Conservation (phyloP, 768 basidiomycete species). For the Pisolithus sp. region DNA sequence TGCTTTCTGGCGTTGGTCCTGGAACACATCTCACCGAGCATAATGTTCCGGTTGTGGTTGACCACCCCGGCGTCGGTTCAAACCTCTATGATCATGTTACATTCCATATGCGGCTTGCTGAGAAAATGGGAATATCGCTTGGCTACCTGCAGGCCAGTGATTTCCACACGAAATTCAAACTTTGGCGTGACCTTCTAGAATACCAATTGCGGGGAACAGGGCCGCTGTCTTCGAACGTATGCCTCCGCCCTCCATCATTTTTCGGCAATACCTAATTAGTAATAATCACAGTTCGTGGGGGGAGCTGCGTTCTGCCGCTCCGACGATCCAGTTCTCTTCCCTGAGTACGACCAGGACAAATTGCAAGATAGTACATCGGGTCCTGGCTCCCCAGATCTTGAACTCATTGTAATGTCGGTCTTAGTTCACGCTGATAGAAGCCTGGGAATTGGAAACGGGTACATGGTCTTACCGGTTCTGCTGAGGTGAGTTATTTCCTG, state of each 20-base stretch:
- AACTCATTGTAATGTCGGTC: constrained; percentile 16
- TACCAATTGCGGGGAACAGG: constrained; percentile 45
- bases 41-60: constrained; percentile 48
- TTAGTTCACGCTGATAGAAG: background rate
- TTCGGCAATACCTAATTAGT: background rate
- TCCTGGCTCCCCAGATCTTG: constrained; percentile 25
- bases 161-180: constrained; percentile 13
- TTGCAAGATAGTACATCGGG: constrained; percentile 27
- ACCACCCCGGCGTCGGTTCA: constrained; percentile 69
- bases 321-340: constrained; percentile 27
- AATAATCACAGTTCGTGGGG: constrained; percentile 19
- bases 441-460: constrained; percentile 12
- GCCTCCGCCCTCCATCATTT: background rate
- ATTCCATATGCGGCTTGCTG: constrained; percentile 46
- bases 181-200: constrained; percentile 30
- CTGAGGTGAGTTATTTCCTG: constrained; percentile 19
- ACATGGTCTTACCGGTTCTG: constrained; percentile 12
- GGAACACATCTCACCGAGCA: constrained; percentile 45
- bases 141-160: constrained; percentile 31
- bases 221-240: constrained; percentile 48
- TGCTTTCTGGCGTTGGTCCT: constrained; percentile 76
- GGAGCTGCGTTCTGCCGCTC: constrained; percentile 27
- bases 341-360: constrained; percentile 18
- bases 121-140: constrained; percentile 40
- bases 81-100: constrained; percentile 67